Base-by-base conservation (phyloP, 1,284 basidiomycete genomes). In the Pseudomicrostroma phylloplanum region DNA sequence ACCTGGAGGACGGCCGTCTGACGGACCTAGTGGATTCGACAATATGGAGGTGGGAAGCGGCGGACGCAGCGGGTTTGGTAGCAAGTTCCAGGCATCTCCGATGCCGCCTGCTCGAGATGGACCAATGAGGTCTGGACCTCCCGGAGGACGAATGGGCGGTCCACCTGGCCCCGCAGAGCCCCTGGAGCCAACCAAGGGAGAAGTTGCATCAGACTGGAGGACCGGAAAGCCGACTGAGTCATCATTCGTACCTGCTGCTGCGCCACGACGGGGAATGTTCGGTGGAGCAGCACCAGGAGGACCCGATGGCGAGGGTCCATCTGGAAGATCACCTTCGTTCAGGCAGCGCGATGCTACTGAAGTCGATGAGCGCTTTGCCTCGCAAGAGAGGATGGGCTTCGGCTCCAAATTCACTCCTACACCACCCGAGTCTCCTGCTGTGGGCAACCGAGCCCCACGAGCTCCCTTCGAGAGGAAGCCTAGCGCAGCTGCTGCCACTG, bases 1-100 rank as follows among this genome's bases (percentile, higher is more conserved):
- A 40, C 57, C 49, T 61, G 66, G 25, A 61, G 64, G 39, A 26
- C 42, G 6, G 63, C 64, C 36, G 73, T 70, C 61, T 48, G 53
- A 15, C 57, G 63, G n/a, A 26, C 56, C 51, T 19, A 51, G 58
- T 30, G 65, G 65, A 11, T 79, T 79, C 60, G 77, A 79, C 61
- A 60, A 66, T 41, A 79, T 79, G 77, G 72, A 70, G 15, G 70
- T 77, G 6, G 58, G 55, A 17, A 61, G 67, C 17, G 70, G 65
- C 39, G 75, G 75, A 13, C 72, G 77, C 56, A 69, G 65, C 55
- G 77, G 77, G n/a, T 79, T 79, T 42, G 76, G 77, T 53, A 63
- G 59, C 54, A 67, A 68, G 48, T 77, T 78, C 61, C 51, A 54
- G 51, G 51, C 51, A 2, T 59, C 66, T 49, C 30, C 30, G 30